Evolutionary conservation across 2,329 filamentous ascomycete genomes (phyloP).

Genomic region (Nothophoma quercina): DNA sequence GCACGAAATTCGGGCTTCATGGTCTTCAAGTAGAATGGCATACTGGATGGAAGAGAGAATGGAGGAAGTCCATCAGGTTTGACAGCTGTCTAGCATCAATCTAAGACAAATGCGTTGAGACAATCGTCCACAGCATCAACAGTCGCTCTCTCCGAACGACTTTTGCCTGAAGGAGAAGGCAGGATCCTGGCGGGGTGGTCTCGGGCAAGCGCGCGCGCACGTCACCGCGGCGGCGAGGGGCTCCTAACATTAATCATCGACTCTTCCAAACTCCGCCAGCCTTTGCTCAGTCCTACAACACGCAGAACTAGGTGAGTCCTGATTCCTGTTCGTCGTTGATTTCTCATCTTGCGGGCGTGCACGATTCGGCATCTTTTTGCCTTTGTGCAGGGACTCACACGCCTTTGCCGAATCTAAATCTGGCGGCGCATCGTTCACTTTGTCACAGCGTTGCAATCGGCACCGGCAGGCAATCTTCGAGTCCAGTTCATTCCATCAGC

Average conservation of each 20-base stretch:
- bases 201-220: constrained; percentile 32
- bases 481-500: constrained; percentile 46
- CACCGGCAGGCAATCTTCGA: constrained; percentile 19
- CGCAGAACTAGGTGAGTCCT: constrained; percentile 35
- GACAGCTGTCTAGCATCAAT: neutral
- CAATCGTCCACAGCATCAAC: neutral
- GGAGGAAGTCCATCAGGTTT: neutral
- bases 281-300: constrained; percentile 25
- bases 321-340: constrained; percentile 8
- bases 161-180: constrained; percentile 16
- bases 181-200: constrained; percentile 24
- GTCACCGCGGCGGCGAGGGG: constrained; percentile 23
- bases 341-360: constrained; percentile 4
- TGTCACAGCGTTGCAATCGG: constrained; percentile 40
- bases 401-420: constrained; percentile 38
- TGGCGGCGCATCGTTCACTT: constrained; percentile 16
- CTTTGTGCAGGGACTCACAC: constrained; percentile 33
- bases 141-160: neutral
- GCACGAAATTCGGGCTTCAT: neutral
- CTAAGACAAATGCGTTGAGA: neutral
- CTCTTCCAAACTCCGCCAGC: constrained; percentile 14
- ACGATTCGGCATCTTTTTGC: constrained; percentile 19
- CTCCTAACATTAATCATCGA: constrained; percentile 14
- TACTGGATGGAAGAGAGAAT: neutral
- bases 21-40: neutral